Evolutionary conservation across 139 green algal genomes (phyloP).

Genomic region (Volvox reticuliferus): DNA sequence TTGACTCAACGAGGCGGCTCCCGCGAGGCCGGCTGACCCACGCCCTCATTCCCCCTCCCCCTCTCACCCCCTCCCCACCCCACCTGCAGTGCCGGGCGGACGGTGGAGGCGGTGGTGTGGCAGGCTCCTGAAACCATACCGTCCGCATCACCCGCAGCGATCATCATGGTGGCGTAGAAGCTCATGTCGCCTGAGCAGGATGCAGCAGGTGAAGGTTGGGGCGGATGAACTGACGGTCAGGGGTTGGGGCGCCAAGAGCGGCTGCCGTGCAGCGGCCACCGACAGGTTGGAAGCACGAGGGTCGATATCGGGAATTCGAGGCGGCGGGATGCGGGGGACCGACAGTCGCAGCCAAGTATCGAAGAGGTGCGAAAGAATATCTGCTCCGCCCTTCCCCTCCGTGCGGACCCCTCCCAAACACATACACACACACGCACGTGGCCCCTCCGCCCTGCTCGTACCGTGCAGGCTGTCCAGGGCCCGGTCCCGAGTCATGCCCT

Average conservation of each 20-base stretch:
- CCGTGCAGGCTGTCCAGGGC: constrained; percentile 75
- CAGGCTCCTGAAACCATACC: constrained; percentile 91
- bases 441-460: background rate
- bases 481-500: constrained; percentile 80
- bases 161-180: constrained; percentile 87
- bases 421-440: too few species aligned
- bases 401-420: background rate
- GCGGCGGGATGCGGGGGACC: too few species aligned
- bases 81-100: constrained; percentile 83
- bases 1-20: background rate
- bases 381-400: background rate
- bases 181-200: constrained; percentile 62
- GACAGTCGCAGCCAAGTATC: too few species aligned
- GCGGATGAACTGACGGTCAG: too few species aligned
- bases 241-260: too few species aligned
- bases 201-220: background rate
- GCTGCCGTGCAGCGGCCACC: too few species aligned
- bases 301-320: too few species aligned
- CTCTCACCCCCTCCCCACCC: background rate
- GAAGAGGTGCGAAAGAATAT: too few species aligned
- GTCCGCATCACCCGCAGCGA: constrained; percentile 81
- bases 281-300: too few species aligned
- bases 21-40: background rate
- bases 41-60: background rate
- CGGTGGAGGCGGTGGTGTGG: constrained; percentile 92